Evolutionary conservation across 441 rosid species (phyloP).

Genomic region (Sinapis alba): DNA sequence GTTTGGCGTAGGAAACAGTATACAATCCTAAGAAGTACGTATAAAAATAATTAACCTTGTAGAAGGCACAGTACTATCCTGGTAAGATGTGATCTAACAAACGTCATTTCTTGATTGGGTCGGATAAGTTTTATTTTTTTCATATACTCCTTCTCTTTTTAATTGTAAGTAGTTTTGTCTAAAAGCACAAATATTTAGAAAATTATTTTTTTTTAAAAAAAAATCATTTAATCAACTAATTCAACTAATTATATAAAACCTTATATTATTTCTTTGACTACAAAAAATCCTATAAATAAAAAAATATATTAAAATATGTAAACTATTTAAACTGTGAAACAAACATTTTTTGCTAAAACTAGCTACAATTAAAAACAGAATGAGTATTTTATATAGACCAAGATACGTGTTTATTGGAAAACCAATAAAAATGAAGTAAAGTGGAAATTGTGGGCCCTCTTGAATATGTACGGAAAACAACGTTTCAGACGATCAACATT

Average conservation of each 20-base stretch:
- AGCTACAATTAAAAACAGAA: no score
- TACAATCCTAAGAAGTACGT: not conserved
- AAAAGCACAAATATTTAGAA: no score
- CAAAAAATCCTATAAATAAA: no score
- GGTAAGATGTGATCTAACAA: constrained; percentile 1
- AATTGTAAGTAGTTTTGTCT: no score
- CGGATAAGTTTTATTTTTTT: not conserved
- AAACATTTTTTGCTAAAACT: no score
- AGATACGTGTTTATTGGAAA: constrained; percentile 20
- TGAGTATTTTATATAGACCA: not conserved
- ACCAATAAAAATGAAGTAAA: constrained; percentile 31
- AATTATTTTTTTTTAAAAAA: no score
- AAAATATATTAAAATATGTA: no score
- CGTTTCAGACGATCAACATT: constrained; percentile 16
- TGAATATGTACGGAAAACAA: constrained; percentile 21
- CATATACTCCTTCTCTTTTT: no score
- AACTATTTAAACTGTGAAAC: no score
- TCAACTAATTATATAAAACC: no score
- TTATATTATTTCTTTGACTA: no score
- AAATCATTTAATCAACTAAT: no score
- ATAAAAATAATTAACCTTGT: not conserved
- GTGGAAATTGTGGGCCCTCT: constrained; percentile 32
- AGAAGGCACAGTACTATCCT: not conserved
- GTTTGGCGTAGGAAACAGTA: not conserved
- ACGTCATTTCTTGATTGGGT: constrained; percentile 11